Evolutionary conservation across 2,329 filamentous ascomycete genomes (phyloP).

Genomic region (Mariannaea sp.): DNA sequence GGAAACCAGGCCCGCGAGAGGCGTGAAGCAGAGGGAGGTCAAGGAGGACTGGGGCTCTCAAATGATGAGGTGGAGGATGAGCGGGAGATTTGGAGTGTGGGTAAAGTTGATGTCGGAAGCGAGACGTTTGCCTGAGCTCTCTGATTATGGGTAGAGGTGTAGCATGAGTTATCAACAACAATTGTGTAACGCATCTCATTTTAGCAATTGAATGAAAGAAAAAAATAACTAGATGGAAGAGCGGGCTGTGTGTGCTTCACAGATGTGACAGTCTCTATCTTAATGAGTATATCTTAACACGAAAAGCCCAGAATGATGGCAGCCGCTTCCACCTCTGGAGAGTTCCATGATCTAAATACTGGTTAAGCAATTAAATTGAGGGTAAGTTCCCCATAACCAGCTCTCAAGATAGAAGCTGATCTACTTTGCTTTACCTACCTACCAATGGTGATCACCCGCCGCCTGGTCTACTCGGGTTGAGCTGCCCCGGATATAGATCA

Average conservation of each 20-base stretch:
- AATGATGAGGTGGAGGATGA: slow-evolving; percentile 95
- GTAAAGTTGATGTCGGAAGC: slow-evolving; percentile 70
- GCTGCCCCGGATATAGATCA: neutral
- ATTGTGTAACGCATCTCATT: neutral
- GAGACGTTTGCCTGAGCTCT: slow-evolving; percentile 30
- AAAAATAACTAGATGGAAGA: too few relatives aligned
- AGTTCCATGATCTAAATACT: too few relatives aligned
- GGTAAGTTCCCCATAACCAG: too few relatives aligned
- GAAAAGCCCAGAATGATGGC: too few relatives aligned
- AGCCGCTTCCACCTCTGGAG: too few relatives aligned
- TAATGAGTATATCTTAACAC: too few relatives aligned
- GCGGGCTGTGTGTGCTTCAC: too few relatives aligned
- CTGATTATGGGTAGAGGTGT: neutral
- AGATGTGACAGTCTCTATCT: too few relatives aligned
- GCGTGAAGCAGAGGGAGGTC: slow-evolving; percentile 87
- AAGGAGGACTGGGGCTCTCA: slow-evolving; percentile 81
- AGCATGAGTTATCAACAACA: neutral
- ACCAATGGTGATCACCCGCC: too few relatives aligned
- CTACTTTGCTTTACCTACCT: too few relatives aligned
- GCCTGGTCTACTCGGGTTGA: neutral
- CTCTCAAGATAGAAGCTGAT: too few relatives aligned
- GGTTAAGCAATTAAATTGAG: too few relatives aligned
- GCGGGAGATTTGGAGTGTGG: slow-evolving; percentile 93
- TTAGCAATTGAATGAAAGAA: neutral
- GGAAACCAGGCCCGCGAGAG: slow-evolving; percentile 88